These are phyloP conservation scores for Phialophora expanda DNA, from an alignment of 2,329 filamentous ascomycete species.

Conservation along the genomic window DNA sequence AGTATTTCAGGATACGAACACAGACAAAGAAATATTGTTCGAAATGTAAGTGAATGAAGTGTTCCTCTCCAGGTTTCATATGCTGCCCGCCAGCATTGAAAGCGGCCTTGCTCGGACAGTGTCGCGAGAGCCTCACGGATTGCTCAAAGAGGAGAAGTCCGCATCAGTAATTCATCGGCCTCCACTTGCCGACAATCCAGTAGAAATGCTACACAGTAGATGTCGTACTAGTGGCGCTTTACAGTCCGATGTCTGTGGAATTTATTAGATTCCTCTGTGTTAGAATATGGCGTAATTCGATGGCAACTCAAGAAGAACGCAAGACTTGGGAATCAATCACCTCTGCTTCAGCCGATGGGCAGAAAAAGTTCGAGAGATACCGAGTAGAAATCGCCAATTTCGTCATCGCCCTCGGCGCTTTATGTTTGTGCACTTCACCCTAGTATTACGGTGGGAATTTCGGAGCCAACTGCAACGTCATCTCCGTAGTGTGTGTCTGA, in stretches of 20 bases:
- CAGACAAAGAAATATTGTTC: background rate
- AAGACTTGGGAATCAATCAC: background rate
- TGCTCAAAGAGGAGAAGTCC: constrained; percentile 19
- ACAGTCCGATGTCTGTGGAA: background rate
- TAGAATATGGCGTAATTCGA: background rate
- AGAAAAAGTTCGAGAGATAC: background rate
- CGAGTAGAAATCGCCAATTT: constrained; percentile 12
- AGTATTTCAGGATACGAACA: background rate
- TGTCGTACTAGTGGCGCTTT: background rate
- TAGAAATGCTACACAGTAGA: constrained; percentile 3
- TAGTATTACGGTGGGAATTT: background rate
- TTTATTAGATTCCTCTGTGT: background rate
- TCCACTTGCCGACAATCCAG: constrained; percentile 12
- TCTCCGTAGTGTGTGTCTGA: background rate
- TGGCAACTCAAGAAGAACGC: background rate
- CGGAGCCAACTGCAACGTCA: background rate
- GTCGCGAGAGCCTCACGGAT: constrained; percentile 10
- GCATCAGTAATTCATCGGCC: constrained; percentile 9
- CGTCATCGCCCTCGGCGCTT: constrained; percentile 9
- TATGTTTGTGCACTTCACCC: background rate
- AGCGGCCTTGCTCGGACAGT: constrained; percentile 4
- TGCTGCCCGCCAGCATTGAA: background rate
- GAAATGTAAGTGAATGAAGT: background rate
- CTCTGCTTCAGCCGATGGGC: background rate
- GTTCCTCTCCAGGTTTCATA: background rate